Evolutionary conservation across 495 filamentous ascomycete species (phyloP).

Genomic region (Aspergillus funiculosus): DNA sequence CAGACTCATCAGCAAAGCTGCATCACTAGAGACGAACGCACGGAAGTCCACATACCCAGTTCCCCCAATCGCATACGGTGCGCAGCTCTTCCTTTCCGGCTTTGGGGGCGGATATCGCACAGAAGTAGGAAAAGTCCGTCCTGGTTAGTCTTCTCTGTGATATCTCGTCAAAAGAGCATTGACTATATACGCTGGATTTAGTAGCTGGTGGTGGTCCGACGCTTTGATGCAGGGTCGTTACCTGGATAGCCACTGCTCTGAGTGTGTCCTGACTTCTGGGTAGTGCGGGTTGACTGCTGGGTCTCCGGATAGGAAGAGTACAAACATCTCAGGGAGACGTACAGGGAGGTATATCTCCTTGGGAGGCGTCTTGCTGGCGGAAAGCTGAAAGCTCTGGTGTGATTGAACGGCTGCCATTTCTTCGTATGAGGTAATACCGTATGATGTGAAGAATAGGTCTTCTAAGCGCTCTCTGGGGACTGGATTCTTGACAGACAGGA

Average conservation of each 20-base stretch:
- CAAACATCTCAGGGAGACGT: constrained; percentile 32
- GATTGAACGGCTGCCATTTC: constrained; percentile 5
- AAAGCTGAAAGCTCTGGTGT: background rate
- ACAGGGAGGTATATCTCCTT: constrained; percentile 8
- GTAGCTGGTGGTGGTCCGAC: background rate
- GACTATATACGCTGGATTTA: constrained; percentile 8
- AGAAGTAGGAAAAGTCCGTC: constrained; percentile 18
- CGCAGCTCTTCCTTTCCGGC: constrained; percentile 20
- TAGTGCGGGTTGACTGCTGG: constrained; percentile 26
- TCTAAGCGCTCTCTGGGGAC: no score
- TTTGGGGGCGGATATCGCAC: constrained; percentile 20
- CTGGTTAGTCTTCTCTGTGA: constrained; percentile 4
- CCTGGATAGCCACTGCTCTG: constrained; percentile 20
- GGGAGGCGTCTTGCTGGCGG: no score
- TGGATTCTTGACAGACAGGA: no score
- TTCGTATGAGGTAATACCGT: no score
- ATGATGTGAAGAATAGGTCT: no score
- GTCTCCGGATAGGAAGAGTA: constrained; percentile 25
- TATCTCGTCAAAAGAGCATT: constrained; percentile 13
- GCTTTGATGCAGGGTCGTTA: constrained; percentile 1
- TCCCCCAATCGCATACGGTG: constrained; percentile 29
- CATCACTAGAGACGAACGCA: background rate
- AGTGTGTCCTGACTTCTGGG: constrained; percentile 19
- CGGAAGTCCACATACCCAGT: constrained; percentile 24
- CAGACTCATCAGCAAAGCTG: background rate